A percentile compares a stretch with the other conserved stretches of the same genome.
Evolutionary conservation across 371 early-diverging fungal genomes (phyloP).

Genomic region (Phascolomyces articulosus): DNA sequence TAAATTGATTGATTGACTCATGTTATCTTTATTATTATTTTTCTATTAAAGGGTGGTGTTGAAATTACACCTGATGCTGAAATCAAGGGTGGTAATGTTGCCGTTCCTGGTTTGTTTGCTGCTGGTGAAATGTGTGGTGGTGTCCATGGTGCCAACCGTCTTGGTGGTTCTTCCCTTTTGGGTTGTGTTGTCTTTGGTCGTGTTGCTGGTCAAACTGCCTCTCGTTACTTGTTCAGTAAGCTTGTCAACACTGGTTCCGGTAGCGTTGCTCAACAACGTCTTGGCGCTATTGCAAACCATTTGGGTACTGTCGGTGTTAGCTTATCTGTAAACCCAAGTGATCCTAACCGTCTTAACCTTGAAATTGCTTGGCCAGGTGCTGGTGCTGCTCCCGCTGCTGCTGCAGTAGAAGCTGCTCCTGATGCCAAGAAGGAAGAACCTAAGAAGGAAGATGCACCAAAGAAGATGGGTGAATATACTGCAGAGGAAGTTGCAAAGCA

Average conservation of each 20-base stretch:
- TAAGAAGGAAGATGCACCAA: constrained; percentile 35
- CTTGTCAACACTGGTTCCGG: constrained; percentile 47
- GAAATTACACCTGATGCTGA: constrained; percentile 82
- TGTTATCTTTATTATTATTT: not conserved
- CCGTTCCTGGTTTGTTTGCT: constrained; percentile 86
- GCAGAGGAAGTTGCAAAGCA: constrained; percentile 86
- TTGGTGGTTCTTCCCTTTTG: constrained; percentile 61
- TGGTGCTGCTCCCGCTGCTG: constrained; percentile 25
- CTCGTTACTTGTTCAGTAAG: constrained; percentile 64
- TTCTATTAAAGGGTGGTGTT: constrained; percentile 77
- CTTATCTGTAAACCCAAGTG: constrained; percentile 50
- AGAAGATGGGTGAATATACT: constrained; percentile 53
- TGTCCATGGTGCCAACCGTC: constrained; percentile 60
- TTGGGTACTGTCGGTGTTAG: constrained; percentile 66
- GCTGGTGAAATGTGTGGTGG: constrained; percentile 88
- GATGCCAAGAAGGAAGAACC: constrained; percentile 36
- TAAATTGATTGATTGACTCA: not conserved
- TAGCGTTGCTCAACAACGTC: constrained; percentile 68
- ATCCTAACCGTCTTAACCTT: constrained; percentile 63
- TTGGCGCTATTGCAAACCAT: constrained; percentile 74
- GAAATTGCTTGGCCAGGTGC: constrained; percentile 62
- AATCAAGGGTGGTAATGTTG: constrained; percentile 65
- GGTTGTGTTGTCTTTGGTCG: constrained; percentile 98
- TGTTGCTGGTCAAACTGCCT: constrained; percentile 84
- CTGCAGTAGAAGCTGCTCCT: constrained; percentile 21